Conservation (phyloP, 306 rosid species). For the Sechiopsis laciniata region DNA sequence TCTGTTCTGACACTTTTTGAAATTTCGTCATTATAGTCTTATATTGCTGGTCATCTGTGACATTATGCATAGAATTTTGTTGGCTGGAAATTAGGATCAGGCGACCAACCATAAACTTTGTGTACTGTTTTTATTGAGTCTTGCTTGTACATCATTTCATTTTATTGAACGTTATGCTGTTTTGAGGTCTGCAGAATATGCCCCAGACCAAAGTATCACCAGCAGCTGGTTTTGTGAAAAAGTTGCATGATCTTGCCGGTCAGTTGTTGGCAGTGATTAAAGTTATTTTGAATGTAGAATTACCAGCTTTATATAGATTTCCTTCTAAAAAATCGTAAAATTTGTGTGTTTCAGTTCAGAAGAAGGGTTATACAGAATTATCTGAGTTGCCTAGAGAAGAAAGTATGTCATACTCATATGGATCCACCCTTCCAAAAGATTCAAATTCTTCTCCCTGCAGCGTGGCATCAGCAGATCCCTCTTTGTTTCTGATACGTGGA, state of each 20-base stretch:
- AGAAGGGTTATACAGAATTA: slow-evolving; percentile 62
- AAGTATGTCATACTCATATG: slow-evolving; percentile 37
- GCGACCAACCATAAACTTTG: background rate
- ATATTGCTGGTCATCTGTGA: no score
- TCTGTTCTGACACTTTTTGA: no score
- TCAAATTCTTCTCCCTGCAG: slow-evolving; percentile 49
- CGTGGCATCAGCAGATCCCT: slow-evolving; percentile 72
- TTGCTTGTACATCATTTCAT: background rate
- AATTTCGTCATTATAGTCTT: no score
- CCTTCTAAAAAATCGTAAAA: background rate
- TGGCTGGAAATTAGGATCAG: no score
- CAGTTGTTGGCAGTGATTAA: slow-evolving; percentile 25
- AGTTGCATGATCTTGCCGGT: slow-evolving; percentile 69
- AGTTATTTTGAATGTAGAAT: slow-evolving; percentile 7
- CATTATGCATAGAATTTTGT: no score
- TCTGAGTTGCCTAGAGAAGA: slow-evolving; percentile 51
- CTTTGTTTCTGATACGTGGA: slow-evolving; percentile 75
- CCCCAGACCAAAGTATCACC: slow-evolving; percentile 45
- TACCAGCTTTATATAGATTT: slow-evolving; percentile 11
- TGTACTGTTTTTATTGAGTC: background rate
- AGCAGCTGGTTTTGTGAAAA: slow-evolving; percentile 60
- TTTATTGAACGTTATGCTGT: background rate
- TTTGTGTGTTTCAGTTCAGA: slow-evolving; percentile 47
- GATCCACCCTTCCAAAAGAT: slow-evolving; percentile 68
- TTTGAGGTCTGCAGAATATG: slow-evolving; percentile 34